A percentile compares a stretch with the other conserved stretches of the same genome.
Evolutionary conservation across 2,329 filamentous ascomycete genomes (phyloP).

Genomic region (Fusarium heterosporum): DNA sequence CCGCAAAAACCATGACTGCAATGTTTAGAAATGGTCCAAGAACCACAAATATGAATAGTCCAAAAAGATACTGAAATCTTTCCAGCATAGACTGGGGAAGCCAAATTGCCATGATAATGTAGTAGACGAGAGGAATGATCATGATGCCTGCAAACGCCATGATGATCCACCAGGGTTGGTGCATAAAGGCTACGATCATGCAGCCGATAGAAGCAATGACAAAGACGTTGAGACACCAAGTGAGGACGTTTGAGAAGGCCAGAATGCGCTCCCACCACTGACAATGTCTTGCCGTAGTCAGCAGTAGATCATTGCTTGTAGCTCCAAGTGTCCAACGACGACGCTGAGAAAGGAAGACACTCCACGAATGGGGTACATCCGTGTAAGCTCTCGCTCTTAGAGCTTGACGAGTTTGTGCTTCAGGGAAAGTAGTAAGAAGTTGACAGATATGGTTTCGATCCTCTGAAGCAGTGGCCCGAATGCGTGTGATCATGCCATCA

Average conservation of each 20-base stretch:
- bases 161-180: slow-evolving; percentile 45
- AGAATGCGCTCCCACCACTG: slow-evolving; percentile 46
- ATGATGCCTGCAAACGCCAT: slow-evolving; percentile 44
- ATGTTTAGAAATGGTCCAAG: slow-evolving; percentile 45
- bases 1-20: slow-evolving; percentile 44
- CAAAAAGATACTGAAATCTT: slow-evolving; percentile 36
- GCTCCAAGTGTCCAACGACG: slow-evolving; percentile 46
- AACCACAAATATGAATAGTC: slow-evolving; percentile 40
- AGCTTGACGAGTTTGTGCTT: slow-evolving; percentile 55
- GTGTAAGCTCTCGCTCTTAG: slow-evolving; percentile 56
- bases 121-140: slow-evolving; percentile 44
- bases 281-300: slow-evolving; percentile 33
- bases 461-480: slow-evolving; percentile 44
- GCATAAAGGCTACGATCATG: slow-evolving; percentile 47
- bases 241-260: slow-evolving; percentile 41
- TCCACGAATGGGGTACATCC: slow-evolving; percentile 54
- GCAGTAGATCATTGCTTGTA: slow-evolving; percentile 43
- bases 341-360: slow-evolving; percentile 53
- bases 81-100: slow-evolving; percentile 42
- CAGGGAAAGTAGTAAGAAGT: slow-evolving; percentile 48
- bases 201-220: slow-evolving; percentile 45
- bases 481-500: slow-evolving; percentile 43
- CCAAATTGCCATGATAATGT: slow-evolving; percentile 42
- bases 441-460: slow-evolving; percentile 45
- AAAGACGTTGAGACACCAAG: slow-evolving; percentile 44